A percentile compares a stretch with the other conserved stretches of the same genome.
phyloP scores from a whole-genome alignment of 2,329 filamentous ascomycete genomes.

The Colletotrichum costaricense region DNA sequence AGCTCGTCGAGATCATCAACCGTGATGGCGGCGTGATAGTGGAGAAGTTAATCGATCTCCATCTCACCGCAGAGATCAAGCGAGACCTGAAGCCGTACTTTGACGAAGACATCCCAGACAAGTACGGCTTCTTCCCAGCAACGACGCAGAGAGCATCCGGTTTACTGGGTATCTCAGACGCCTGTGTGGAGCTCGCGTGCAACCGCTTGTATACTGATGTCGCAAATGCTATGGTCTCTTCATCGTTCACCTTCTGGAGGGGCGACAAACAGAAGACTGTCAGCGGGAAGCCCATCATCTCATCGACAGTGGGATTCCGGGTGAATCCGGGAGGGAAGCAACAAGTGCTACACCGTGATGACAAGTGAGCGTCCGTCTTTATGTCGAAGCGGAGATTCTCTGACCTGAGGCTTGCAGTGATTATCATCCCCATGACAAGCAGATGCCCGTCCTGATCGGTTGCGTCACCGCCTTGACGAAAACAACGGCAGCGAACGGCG shows the following conservation, averaged over 20 bases:
- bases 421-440: conserved; percentile 44
- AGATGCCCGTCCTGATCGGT: conserved; percentile 51
- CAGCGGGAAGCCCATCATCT: conserved; percentile 49
- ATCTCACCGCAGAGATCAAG: conserved; percentile 48
- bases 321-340: conserved; percentile 53
- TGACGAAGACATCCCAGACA: conserved; percentile 48
- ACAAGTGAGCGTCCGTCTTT: conserved; percentile 36
- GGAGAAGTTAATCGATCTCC: conserved; percentile 46
- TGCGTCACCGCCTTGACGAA: conserved; percentile 52
- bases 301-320: conserved; percentile 50
- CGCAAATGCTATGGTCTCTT: conserved; percentile 47
- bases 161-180: conserved; percentile 49
- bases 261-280: conserved; percentile 45
- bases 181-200: conserved; percentile 49
- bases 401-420: conserved; percentile 8
- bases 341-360: conserved; percentile 52
- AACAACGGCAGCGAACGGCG: conserved; percentile 54
- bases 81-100: conserved; percentile 50
- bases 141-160: conserved; percentile 53
- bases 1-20: conserved; percentile 39
- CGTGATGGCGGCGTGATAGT: conserved; percentile 51
- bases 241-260: conserved; percentile 50
- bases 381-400: not conserved
- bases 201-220: conserved; percentile 48
- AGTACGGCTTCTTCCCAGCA: conserved; percentile 51